phyloP scores from a whole-genome alignment of 768 basidiomycete genomes.

The Agrocybe praecox region DNA sequence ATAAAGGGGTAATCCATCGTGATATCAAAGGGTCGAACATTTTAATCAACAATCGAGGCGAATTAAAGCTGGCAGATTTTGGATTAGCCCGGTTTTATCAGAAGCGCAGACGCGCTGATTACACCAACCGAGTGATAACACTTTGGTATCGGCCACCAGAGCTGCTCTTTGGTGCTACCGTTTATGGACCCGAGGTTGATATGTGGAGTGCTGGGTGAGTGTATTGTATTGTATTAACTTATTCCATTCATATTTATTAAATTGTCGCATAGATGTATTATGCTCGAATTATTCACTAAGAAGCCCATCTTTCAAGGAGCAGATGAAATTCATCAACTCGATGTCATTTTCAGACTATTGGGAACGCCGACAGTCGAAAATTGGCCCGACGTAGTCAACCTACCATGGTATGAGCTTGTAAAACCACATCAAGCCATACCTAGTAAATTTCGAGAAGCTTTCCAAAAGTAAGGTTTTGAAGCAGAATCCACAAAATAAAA shows the following conservation, averaged over 20 bases:
- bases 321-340: constrained; percentile 97
- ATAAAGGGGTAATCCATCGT: constrained; percentile 94
- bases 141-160: constrained; percentile 99
- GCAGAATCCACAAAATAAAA: constrained; percentile 1
- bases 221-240: constrained; percentile 12
- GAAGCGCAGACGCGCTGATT: constrained; percentile 86
- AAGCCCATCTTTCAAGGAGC: constrained; percentile 98
- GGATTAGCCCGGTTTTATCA: constrained; percentile 96
- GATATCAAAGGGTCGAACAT: constrained; percentile 99
- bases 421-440: constrained; percentile 79
- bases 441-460: constrained; percentile 82
- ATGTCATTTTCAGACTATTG: constrained; percentile 87
- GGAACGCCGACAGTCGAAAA: constrained; percentile 84
- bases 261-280: constrained; percentile 76
- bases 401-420: constrained; percentile 99
- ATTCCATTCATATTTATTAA: not conserved
- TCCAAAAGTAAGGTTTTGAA: constrained; percentile 66
- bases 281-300: constrained; percentile 95
- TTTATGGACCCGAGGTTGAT: constrained; percentile 96
- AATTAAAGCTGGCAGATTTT: constrained; percentile 96
- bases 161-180: constrained; percentile 90
- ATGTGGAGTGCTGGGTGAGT: constrained; percentile 99
- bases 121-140: constrained; percentile 99
- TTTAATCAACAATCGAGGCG: constrained; percentile 85
- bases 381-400: constrained; percentile 80